Base-by-base conservation (phyloP, 176 grass and related monocot genomes). In the Avena insularis region DNA sequence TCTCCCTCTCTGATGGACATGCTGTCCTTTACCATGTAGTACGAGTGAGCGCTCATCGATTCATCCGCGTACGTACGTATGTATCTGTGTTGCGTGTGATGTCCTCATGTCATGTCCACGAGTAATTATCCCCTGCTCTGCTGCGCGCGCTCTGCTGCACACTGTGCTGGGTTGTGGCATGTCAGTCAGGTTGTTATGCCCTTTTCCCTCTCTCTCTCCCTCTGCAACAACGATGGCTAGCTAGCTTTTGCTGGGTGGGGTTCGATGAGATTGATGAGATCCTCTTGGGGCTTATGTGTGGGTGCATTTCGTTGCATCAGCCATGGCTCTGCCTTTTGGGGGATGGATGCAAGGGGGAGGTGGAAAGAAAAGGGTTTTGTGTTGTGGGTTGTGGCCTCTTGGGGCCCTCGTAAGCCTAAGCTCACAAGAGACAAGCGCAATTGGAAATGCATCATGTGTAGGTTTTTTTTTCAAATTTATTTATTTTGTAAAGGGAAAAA, bases 391-490 rank as follows among this genome's bases (percentile, higher is more conserved):
- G 40, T 48, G 59, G 49, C 77, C 40, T 57, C 31, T 85, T 79
- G 79, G 46, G 71, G 15, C 17, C 71, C n/a, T 17, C 55, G 6
- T 29, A 36, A 78, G 17, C 79, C 54, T 46, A 81, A 31, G 53
- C 6, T 55, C 75, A 74, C 0, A 90, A 79, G 89, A 87, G 89
- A 90, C 85, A 90, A 90, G 79, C 51, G 27, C 79, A 20, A 60
- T 86, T 87, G 51, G 77, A 79, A 60, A 60, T 43, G 57, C 61
- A 55, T 87, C 40, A 33, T 20, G 17, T 11, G 48, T 86, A 79
- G 80, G 56, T 74, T 36, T 90, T 58, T 43, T 43, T 8, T 23
- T 23, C 62, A 71, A 61, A 31, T 79, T 84, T 55, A 10, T 54
- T 73, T 73, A 1, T 14, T 45, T 19, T 11, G 19, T 31, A 38